Conservation (phyloP, 805 yeast genomes). For the Candida berthetii region DNA sequence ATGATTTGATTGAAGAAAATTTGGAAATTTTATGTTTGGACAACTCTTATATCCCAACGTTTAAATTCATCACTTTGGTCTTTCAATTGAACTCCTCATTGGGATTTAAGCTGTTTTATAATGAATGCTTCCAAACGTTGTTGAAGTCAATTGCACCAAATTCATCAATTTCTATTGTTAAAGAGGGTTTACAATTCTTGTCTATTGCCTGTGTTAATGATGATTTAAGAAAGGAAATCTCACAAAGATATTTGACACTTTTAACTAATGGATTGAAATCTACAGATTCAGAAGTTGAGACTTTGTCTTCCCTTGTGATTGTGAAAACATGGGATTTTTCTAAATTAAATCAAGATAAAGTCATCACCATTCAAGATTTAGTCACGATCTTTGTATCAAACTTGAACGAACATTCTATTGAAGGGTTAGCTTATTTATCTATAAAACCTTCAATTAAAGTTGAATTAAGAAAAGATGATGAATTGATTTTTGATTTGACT, state of each 20-base stretch:
- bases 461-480: constrained; percentile 29
- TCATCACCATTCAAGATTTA: constrained; percentile 24
- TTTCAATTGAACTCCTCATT: constrained; percentile 7
- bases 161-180: constrained; percentile 9
- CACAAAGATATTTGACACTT: constrained; percentile 35
- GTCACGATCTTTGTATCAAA: constrained; percentile 21
- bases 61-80: constrained; percentile 10
- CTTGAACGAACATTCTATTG: constrained; percentile 24
- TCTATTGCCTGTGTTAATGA: constrained; percentile 47
- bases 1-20: constrained; percentile 11
- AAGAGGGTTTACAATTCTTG: constrained; percentile 26
- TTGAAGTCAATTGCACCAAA: constrained; percentile 10
- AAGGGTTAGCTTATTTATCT: constrained; percentile 45
- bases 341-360: constrained; percentile 26
- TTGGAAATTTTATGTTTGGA: constrained; percentile 15
- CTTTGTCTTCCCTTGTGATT: constrained; percentile 38
- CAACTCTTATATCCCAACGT: constrained; percentile 17
- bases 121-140: constrained; percentile 20
- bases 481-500: constrained; percentile 24
- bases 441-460: constrained; percentile 32
- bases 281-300: constrained; percentile 15
- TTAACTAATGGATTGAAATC: constrained; percentile 29
- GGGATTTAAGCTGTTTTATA: constrained; percentile 14
- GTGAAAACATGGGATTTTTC: constrained; percentile 50
- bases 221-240: constrained; percentile 38